Evolutionary conservation across 805 yeast genomes (phyloP), one percentile per base, ranked within the genome.

Genomic region (Starmerella davenportii): DNA sequence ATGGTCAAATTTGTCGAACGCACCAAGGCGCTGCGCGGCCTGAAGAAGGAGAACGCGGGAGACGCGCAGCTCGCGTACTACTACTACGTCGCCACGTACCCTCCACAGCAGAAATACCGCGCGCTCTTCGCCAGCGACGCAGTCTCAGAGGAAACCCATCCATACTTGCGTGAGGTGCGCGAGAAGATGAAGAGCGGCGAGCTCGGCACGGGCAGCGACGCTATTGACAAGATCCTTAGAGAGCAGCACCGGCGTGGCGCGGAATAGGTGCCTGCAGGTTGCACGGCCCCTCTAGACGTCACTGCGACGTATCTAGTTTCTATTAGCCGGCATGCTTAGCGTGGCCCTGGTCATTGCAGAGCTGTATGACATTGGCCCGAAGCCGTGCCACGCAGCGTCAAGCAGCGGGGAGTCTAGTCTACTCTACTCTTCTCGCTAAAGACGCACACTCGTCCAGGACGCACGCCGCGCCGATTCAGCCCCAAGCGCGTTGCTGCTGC

Each of bases 1-100:
- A 84, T 82, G 85, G 82, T 90, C 36, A 69, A 87, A 47, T 90
- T 90, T 54, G 81, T 90, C 45, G 96, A 85, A 57, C 72, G 69
- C 53, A 81, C 82, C 61, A 85, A 84, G 65, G 90, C 94, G 1
- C 48, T 71, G 20, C 69, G 93, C 53, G 69, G 64, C 41, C 71
- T 79, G 52, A 78, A 76, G 46, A 61, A 63, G 41, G 54, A 59
- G 4, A 53, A 57, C 35, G 65, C 63, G 5, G 52, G 52, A 21
- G 50, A 51, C 16, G 51, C 42, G 13, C 47, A 46, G 28, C 49
- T 53, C 13, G 54, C 58, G 15, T 93, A 84, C 49, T 59, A 77
- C 21, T 79, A 79, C 24, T 85, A 85, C 54, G 72, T 76, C 11
- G 66, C 74, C 15, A 67, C 76, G 53, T 85, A 73, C 62, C 95